phyloP scores from a whole-genome alignment of 1,139 yeast genomes.

The Yamadazyma epiphylla region DNA sequence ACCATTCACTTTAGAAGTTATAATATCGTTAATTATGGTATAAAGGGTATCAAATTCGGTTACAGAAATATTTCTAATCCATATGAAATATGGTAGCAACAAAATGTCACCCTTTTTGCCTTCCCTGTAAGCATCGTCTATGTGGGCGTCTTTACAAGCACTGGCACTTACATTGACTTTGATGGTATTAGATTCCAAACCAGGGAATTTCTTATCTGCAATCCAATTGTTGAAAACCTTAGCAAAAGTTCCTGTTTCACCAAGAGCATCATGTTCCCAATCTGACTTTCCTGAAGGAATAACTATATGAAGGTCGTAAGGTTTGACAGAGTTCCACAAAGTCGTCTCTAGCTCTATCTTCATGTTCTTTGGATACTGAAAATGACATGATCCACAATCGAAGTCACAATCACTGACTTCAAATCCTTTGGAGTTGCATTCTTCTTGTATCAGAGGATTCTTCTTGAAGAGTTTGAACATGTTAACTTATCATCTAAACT shows the following conservation, averaged over 20 bases:
- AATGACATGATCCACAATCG: constrained; percentile 48
- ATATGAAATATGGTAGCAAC: constrained; percentile 75
- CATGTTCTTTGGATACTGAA: constrained; percentile 55
- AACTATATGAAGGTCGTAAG: constrained; percentile 66
- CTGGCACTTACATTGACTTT: constrained; percentile 54
- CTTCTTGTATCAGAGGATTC: constrained; percentile 9
- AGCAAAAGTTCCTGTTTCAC: constrained; percentile 49
- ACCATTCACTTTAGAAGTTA: constrained; percentile 1
- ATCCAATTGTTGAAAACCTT: constrained; percentile 50
- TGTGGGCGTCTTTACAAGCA: constrained; percentile 19
- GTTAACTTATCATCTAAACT: no score
- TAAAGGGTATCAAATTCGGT: constrained; percentile 30
- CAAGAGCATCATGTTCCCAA: constrained; percentile 78
- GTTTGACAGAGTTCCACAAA: constrained; percentile 69
- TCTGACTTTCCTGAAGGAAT: constrained; percentile 82
- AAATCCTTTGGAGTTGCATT: constrained; percentile 34
- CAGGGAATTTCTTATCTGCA: constrained; percentile 14
- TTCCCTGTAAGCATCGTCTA: constrained; percentile 35
- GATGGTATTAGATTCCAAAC: constrained; percentile 22
- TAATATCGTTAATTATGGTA: constrained; percentile 5
- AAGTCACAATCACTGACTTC: constrained; percentile 42
- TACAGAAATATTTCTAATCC: constrained; percentile 53
- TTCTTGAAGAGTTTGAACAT: background rate
- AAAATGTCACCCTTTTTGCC: constrained; percentile 54
- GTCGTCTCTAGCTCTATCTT: constrained; percentile 43